phyloP scores from a whole-genome alignment of 371 early-diverging fungal genomes.

The Syncephalastrum racemosum region DNA sequence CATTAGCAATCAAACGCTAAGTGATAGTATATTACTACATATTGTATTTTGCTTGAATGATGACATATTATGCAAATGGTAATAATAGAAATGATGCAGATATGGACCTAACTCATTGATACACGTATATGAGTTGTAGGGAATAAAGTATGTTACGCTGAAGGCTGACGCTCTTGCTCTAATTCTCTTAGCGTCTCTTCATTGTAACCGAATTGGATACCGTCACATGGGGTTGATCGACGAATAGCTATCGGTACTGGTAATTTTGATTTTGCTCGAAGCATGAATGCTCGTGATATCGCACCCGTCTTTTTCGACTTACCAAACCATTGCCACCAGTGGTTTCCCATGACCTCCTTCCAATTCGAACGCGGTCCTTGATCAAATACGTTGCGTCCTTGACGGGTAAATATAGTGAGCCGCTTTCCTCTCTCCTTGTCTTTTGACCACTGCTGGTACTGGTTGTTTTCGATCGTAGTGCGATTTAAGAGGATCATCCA shows the following conservation, averaged over 20 bases:
- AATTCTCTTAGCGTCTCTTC: background rate
- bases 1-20: too few species aligned
- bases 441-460: constrained; percentile 28
- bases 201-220: constrained; percentile 4
- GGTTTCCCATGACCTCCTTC: constrained; percentile 33
- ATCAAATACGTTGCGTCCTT: constrained; percentile 38
- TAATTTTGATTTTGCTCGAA: too few species aligned
- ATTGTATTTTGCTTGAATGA: too few species aligned
- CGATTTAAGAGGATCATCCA: constrained; percentile 45
- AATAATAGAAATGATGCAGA: too few species aligned
- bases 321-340: constrained; percentile 33
- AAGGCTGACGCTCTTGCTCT: too few species aligned
- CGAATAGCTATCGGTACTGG: too few species aligned
- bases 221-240: background rate
- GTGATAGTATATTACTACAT: too few species aligned
- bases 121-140: background rate
- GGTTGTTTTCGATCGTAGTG: constrained; percentile 52
- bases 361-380: constrained; percentile 33
- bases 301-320: constrained; percentile 9
- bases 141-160: too few species aligned
- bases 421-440: constrained; percentile 9
- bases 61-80: too few species aligned
- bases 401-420: constrained; percentile 25
- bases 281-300: too few species aligned
- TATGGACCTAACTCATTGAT: background rate